Base-by-base conservation (phyloP, 805 yeast species). In the Cyberlindnera bimundalis region DNA sequence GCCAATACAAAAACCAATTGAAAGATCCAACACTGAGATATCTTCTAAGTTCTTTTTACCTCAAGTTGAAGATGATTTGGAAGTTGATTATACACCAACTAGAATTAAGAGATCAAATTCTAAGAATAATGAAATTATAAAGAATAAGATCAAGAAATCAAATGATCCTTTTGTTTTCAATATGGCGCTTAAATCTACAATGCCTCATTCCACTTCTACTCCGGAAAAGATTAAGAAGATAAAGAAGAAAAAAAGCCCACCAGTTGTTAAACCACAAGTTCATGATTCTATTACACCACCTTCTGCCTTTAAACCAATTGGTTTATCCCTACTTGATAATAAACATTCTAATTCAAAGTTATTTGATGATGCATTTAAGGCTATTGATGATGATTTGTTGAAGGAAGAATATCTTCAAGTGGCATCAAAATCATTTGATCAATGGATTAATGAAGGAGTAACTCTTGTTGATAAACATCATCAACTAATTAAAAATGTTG, bases 391-490 rank as follows among this genome's bases (percentile, higher is more conserved):
- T 23, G 37, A 29, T 6, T 39, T 44, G 0, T 56, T 56, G 21
- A 47, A 48, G 19, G 46, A 51, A 1, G 54, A 59, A 28, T 64
- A 64, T 29, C 36, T 51, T 19, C 50, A 54, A 3, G 47, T 56
- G n/a, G 55, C 64, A 0, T 45, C 47, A 7, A 43, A 51, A 41
- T 23, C 57, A 0, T 46, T 65, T 10, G 40, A 46, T 9, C 59
- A 62, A 12, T 75, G 79, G 79, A 45, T 64, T 3, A 13, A 37
- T 9, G 41, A 43, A 13, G 74, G 76, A 1, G 55, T 64, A 6
- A 25, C 43, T 3, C 50, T 73, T 20, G 48, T 54, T 17, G 46
- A 51, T 9, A 61, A 61, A 36, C 69, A 73, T 40, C 55, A 61
- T 5, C 40, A 45, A 2, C 54, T 72, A 16, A 51, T 67, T 27